phyloP scores from a whole-genome alignment of 768 basidiomycete genomes.

The Lenzites betulinus region DNA sequence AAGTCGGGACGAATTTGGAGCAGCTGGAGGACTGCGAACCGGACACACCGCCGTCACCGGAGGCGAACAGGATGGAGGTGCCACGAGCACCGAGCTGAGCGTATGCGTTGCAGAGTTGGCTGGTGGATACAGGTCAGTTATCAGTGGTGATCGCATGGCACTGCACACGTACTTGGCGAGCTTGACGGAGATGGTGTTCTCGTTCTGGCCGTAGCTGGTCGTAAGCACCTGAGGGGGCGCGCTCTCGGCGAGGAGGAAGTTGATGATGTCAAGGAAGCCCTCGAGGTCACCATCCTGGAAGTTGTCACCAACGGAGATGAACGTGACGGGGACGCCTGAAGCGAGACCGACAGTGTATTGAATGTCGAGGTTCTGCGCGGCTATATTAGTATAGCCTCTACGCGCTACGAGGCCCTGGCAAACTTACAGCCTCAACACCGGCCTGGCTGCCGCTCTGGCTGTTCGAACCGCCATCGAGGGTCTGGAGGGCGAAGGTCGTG shows the following conservation, averaged over 20 bases:
- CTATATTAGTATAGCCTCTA: too few relatives aligned
- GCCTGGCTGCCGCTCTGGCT: constrained; percentile 44
- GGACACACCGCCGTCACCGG: constrained; percentile 71
- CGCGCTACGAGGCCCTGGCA: too few relatives aligned
- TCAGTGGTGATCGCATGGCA: constrained; percentile 35
- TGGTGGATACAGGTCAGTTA: constrained; percentile 47
- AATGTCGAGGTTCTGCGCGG: constrained; percentile 28
- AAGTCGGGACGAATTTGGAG: constrained; percentile 51
- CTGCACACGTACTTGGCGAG: constrained; percentile 47
- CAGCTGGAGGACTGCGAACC: constrained; percentile 45
- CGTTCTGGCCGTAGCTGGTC: constrained; percentile 73
- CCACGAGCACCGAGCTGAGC: constrained; percentile 72
- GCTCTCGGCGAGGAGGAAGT: constrained; percentile 47
- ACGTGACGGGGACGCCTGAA: constrained; percentile 58
- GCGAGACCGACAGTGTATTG: constrained; percentile 33
- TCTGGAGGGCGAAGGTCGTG: constrained; percentile 22
- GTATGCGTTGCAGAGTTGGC: constrained; percentile 56
- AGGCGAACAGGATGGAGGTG: constrained; percentile 61
- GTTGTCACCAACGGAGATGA: constrained; percentile 45
- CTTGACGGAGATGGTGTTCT: constrained; percentile 62
- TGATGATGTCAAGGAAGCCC: constrained; percentile 51
- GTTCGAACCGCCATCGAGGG: constrained; percentile 55
- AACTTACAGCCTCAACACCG: constrained; percentile 59
- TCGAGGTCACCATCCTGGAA: constrained; percentile 26
- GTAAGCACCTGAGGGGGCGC: constrained; percentile 59